These are phyloP conservation scores for Chytriomyces confervae DNA, from an alignment of 192 early-diverging fungal genomes.

Conservation along the genomic window DNA sequence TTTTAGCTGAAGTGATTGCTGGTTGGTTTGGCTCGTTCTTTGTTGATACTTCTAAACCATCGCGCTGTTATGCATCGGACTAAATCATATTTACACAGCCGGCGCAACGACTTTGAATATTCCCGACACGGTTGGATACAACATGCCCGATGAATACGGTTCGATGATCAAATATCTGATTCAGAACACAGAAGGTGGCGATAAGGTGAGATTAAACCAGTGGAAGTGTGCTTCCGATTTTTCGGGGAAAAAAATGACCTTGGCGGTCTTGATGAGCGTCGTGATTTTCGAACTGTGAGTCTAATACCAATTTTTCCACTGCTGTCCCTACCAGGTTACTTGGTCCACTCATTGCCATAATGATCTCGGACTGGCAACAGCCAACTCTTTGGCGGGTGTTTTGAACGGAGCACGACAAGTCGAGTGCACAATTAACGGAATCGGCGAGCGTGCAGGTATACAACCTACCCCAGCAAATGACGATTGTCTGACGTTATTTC, in stretches of 20 bases:
- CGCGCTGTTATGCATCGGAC: slow-evolving; percentile 41
- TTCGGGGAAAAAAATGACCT: too few species aligned
- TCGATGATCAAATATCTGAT: slow-evolving; percentile 82
- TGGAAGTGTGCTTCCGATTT: not conserved
- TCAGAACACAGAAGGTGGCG: slow-evolving; percentile 71
- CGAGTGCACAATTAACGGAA: slow-evolving; percentile 97
- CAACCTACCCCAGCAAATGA: not conserved
- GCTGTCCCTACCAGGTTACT: slow-evolving; percentile 46
- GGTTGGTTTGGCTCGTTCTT: not conserved
- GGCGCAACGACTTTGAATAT: slow-evolving; percentile 97
- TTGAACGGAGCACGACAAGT: slow-evolving; percentile 92
- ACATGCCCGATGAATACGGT: slow-evolving; percentile 89
- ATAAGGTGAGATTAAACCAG: slow-evolving; percentile 52
- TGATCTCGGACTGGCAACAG: slow-evolving; percentile 94
- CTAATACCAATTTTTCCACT: not conserved
- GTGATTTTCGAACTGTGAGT: not conserved
- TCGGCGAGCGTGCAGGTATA: slow-evolving; percentile 89
- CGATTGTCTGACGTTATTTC: not conserved
- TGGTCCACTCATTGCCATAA: slow-evolving; percentile 99
- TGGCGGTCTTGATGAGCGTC: not conserved
- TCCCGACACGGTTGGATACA: slow-evolving; percentile 98
- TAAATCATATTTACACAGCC: slow-evolving; percentile 54
- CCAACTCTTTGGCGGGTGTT: slow-evolving; percentile 92
- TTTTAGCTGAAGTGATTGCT: slow-evolving; percentile 73
- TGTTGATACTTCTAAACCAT: not conserved